Evolutionary conservation across 1,284 basidiomycete species (phyloP), one percentile per base, ranked within the genome.

Genomic region (Peniophora sp.): DNA sequence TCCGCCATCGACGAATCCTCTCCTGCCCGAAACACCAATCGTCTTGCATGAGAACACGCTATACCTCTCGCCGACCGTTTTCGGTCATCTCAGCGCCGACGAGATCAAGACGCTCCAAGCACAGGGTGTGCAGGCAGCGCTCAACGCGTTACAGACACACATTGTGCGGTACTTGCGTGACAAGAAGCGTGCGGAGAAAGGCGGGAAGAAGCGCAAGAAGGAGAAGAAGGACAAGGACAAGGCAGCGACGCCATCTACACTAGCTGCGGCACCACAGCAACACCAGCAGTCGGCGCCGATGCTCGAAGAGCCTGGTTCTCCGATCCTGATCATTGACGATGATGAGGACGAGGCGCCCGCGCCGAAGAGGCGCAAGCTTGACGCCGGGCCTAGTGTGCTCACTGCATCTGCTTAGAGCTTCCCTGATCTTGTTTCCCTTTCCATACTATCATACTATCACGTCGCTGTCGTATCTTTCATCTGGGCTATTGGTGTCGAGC

Each of bases 81-180:
- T 96, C 63, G 79, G 85, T 5, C 84, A 85, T 54, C 76, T 96
- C 10, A 82, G 84, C 1, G 70, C 76, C 32, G 83, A 85, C 52
- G 85, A 88, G 64, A 68, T 96, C 47, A 76, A 75, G 51, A 83
- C 88, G 50, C 72, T 95, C 42, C 88, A 92, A 64, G 77, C 78
- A 39, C 77, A 92, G 60, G 91, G 92, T 3, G 88, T 90, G 1
- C 82, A 88, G 63, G 85, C 88, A 60, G 91, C 92, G 9, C 68
- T 96, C 51, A 81, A 84, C 58, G 84, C 91, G 20, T 69, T 96
- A 47, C 92, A 92, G 58, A 81, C 79, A 1, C 88, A 92, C 61
- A 88, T 95, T 62, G 88, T 93, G 35, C 78, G 84, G 47, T 89
- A 85, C 55, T 71, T 94, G 61, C 94, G 94, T 68, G 89, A 92